These are phyloP conservation scores for Cercospora sp. DNA, from an alignment of 2,329 filamentous ascomycete genomes.

Conservation along the genomic window DNA sequence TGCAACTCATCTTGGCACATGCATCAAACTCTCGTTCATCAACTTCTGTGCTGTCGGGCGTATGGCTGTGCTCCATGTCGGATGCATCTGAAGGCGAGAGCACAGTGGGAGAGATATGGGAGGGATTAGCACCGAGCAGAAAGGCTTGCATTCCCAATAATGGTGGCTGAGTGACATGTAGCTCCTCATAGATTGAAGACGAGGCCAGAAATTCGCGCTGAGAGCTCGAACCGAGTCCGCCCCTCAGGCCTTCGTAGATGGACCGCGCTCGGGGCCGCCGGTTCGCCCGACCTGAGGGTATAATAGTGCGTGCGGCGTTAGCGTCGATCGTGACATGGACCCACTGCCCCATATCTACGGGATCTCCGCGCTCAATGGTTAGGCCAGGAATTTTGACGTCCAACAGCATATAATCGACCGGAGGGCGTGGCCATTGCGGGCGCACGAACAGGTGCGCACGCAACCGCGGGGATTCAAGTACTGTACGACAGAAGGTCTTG, in stretches of 20 bases:
- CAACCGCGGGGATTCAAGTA: conserved; percentile 29
- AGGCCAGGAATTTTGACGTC: conserved; percentile 30
- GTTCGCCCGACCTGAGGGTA: conserved; percentile 8
- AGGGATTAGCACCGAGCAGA: conserved; percentile 7
- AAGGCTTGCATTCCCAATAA: conserved; percentile 33
- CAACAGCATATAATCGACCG: conserved; percentile 30
- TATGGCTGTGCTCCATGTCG: background rate
- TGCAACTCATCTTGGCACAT: conserved; percentile 33
- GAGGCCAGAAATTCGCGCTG: background rate
- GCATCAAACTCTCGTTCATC: conserved; percentile 7
- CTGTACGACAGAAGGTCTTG: conserved; percentile 24
- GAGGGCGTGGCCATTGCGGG: conserved; percentile 27
- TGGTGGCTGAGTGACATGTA: conserved; percentile 34
- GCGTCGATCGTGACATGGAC: conserved; percentile 28
- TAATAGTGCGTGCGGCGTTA: conserved; percentile 27
- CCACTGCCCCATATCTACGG: conserved; percentile 32
- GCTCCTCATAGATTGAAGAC: conserved; percentile 17
- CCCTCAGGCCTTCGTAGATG: conserved; percentile 26
- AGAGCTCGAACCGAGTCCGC: conserved; percentile 3
- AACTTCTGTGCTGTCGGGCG: background rate
- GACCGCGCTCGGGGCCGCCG: conserved; percentile 23
- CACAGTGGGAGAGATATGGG: background rate
- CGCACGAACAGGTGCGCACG: conserved; percentile 30
- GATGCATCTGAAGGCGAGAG: background rate
- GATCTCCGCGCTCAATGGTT: conserved; percentile 25